Base-by-base conservation (phyloP, 2,329 filamentous ascomycete genomes). In the Diplodia mutila region DNA sequence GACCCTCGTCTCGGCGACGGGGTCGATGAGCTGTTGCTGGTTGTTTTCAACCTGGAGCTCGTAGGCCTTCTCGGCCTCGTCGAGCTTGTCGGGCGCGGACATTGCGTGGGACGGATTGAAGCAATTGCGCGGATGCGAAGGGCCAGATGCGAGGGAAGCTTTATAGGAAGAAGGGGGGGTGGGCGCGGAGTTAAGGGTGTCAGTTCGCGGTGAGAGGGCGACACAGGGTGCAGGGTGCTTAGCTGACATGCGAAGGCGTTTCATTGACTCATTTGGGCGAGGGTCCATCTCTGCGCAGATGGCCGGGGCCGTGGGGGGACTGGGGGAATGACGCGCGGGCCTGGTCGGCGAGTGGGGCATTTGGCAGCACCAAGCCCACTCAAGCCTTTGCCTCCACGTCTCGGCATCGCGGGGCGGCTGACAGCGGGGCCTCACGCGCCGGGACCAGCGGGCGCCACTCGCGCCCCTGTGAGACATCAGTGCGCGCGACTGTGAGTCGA, bases 1-100 rank as follows among this genome's bases (percentile, higher is more conserved):
- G 72, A 74, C 51, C 70, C 72, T 68, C 70, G 73, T 70, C 72
- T 75, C 51, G 2, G 71, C 55, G 23, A 21, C 67, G 5, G 61
- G 67, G 51, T 70, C 72, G 37, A 68, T 64, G 42, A 32, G 12
- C 4, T 54, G 27, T 4, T 46, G 42, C 18, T 52, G 37, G 11
- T 27, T 34, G 51, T 29, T 57, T 23, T 67, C 66, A 21, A 64
- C 21, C 37, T 64, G 57, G 39, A 64, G 48, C 16, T 48, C 64
- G 49, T 51, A 49, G 37, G 66, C 57, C 57, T 67, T 67, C 39
- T 67, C 66, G 18, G 37, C 49, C 12, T 57, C 66, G 49, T 55
- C 59, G 14, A 49, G 39, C 8, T 34, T 27, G 42, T 66, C 52
- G 16, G 64, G 27, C 3, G 66, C 34, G 23, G 66, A 67, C 66